Evolutionary conservation across 2,329 filamentous ascomycete genomes (phyloP).

Genomic region (Pyrenophora tritici-repentis): DNA sequence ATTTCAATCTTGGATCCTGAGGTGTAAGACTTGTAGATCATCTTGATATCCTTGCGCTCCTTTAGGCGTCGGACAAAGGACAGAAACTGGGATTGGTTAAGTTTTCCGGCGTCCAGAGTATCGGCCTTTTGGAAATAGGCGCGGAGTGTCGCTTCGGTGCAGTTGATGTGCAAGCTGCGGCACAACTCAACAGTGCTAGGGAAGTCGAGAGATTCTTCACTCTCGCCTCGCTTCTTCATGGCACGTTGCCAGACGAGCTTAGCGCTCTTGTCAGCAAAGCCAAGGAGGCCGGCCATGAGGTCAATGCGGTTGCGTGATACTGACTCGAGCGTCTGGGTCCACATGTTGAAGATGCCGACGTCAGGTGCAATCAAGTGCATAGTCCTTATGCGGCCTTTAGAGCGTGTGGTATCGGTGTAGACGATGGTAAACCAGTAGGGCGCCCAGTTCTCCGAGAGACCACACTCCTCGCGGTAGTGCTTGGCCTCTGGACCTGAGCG

Average conservation of each 20-base stretch:
- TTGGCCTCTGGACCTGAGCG: slow-evolving; percentile 80
- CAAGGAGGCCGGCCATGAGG: slow-evolving; percentile 85
- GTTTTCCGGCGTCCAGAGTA: slow-evolving; percentile 63
- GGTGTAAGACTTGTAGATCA: slow-evolving; percentile 68
- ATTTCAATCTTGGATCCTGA: slow-evolving; percentile 65
- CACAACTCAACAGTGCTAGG: slow-evolving; percentile 81
- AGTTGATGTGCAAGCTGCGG: slow-evolving; percentile 89
- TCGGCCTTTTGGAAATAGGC: slow-evolving; percentile 77
- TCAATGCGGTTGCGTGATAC: slow-evolving; percentile 86
- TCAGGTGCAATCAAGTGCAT: slow-evolving; percentile 86
- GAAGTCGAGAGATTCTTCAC: slow-evolving; percentile 75
- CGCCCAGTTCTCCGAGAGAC: slow-evolving; percentile 69
- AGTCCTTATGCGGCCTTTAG: slow-evolving; percentile 75
- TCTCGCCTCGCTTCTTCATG: slow-evolving; percentile 69
- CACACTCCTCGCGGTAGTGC: slow-evolving; percentile 86
- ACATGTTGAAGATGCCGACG: slow-evolving; percentile 71
- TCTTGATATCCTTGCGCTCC: slow-evolving; percentile 77
- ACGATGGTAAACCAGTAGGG: slow-evolving; percentile 86
- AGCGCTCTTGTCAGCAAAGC: slow-evolving; percentile 75
- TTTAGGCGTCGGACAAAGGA: slow-evolving; percentile 83
- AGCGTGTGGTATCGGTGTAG: slow-evolving; percentile 77
- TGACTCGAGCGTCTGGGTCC: slow-evolving; percentile 82
- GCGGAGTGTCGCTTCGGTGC: slow-evolving; percentile 73
- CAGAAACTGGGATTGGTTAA: slow-evolving; percentile 82
- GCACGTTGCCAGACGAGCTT: slow-evolving; percentile 84